A percentile compares a stretch with the other conserved stretches of the same genome.
phyloP scores from a whole-genome alignment of 139 green algal species.

The Closterium sp. region DNA sequence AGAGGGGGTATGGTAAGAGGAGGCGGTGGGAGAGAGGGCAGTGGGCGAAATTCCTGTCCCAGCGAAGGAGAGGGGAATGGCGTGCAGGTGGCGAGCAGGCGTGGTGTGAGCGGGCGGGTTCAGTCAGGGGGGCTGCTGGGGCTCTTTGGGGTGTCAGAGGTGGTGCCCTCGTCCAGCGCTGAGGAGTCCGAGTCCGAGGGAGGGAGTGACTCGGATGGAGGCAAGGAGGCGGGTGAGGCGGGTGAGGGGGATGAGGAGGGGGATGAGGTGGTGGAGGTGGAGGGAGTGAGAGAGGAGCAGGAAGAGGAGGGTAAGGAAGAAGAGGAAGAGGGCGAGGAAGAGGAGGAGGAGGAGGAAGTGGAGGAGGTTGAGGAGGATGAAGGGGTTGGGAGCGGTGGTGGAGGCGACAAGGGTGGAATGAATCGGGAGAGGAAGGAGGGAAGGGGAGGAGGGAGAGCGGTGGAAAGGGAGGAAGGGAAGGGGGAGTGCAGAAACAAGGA shows the following conservation, averaged over 20 bases:
- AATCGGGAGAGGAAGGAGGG: neutral
- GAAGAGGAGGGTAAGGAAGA: neutral
- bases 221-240: neutral
- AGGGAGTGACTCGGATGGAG: neutral
- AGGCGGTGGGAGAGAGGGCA: too few relatives aligned
- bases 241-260: too few relatives aligned
- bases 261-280: neutral
- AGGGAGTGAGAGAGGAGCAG: neutral
- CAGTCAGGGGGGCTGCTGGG: neutral
- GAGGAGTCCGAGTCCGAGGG: neutral
- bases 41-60: neutral
- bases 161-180: neutral
- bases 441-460: neutral
- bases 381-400: too few relatives aligned
- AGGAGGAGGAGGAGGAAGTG: neutral
- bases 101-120: neutral
- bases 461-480: neutral
- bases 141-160: neutral
- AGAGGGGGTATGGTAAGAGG: too few relatives aligned
- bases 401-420: too few relatives aligned
- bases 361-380: neutral
- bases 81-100: neutral
- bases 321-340: neutral
- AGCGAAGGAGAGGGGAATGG: neutral
- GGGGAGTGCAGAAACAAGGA: neutral